Conservation (phyloP, 1,139 yeast genomes). For the Zygoascus meyerae region DNA sequence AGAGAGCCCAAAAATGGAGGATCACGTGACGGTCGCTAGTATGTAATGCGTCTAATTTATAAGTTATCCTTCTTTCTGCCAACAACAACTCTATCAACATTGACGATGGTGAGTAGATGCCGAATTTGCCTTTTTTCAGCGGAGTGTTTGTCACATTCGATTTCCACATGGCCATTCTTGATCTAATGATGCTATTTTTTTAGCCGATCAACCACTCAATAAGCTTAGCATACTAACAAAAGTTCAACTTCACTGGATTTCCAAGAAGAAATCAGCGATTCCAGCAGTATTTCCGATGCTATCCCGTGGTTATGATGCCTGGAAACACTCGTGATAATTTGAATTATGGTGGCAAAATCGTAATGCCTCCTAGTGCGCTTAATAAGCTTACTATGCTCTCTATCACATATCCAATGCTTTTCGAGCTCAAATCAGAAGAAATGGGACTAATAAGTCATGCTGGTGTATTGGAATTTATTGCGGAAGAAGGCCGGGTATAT, state of each 20-base stretch:
- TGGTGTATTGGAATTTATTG: constrained; percentile 93
- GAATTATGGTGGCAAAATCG: constrained; percentile 94
- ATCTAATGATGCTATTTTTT: too few species aligned
- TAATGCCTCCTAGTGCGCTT: constrained; percentile 88
- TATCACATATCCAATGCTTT: constrained; percentile 93
- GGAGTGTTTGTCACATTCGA: too few species aligned
- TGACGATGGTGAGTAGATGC: too few species aligned
- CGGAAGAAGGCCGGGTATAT: constrained; percentile 95
- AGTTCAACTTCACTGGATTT: constrained; percentile 2
- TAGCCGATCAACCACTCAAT: too few species aligned
- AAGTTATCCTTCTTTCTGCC: too few species aligned
- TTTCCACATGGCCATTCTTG: too few species aligned
- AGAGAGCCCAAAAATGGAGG: too few species aligned
- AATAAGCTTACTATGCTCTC: constrained; percentile 82
- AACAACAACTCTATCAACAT: too few species aligned
- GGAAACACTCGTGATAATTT: constrained; percentile 73
- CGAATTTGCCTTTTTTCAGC: too few species aligned
- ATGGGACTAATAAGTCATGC: constrained; percentile 62
- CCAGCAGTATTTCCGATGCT: constrained; percentile 86
- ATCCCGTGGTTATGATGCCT: constrained; percentile 89
- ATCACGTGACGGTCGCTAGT: too few species aligned
- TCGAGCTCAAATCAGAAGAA: constrained; percentile 68
- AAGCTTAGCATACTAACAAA: too few species aligned
- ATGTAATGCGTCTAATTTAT: too few species aligned
- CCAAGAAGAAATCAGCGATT: constrained; percentile 31